Conservation (phyloP, 1,139 yeast species). For the Diutina sp. region DNA sequence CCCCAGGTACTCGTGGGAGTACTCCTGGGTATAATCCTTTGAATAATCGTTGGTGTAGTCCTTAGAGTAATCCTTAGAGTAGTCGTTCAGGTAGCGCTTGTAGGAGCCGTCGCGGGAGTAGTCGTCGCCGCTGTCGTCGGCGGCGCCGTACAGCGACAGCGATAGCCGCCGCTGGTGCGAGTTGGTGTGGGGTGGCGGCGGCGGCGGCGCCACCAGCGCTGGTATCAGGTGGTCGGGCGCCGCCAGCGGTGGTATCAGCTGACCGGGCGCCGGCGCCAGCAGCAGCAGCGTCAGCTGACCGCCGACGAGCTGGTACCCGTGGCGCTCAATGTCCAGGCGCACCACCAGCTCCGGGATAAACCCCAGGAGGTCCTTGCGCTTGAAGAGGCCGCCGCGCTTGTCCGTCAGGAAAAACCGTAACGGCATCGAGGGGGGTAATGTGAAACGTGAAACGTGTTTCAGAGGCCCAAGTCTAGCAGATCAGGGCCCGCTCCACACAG, state of each 20-base stretch:
- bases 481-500: not conserved
- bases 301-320: not conserved
- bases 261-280: not conserved
- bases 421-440: not conserved
- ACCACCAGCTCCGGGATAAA: slow-evolving; percentile 2
- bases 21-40: not conserved
- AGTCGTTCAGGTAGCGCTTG: not conserved
- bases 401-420: not conserved
- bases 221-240: not conserved
- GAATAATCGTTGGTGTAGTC: not conserved
- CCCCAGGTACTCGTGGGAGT: not conserved
- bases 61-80: not conserved
- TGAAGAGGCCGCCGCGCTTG: slow-evolving; percentile 1
- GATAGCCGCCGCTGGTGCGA: not conserved
- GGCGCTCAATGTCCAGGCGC: not conserved
- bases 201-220: too few relatives aligned
- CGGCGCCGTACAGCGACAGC: not conserved
- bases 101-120: not conserved
- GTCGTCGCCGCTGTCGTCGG: too few relatives aligned
- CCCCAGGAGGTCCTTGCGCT: slow-evolving; percentile 2
- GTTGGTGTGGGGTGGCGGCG: not conserved
- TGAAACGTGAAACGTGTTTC: too few relatives aligned
- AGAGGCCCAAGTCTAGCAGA: not conserved
- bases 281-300: not conserved
- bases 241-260: not conserved